Evolutionary conservation across 768 basidiomycete genomes (phyloP).

Genomic region (Tremella mesenterica): DNA sequence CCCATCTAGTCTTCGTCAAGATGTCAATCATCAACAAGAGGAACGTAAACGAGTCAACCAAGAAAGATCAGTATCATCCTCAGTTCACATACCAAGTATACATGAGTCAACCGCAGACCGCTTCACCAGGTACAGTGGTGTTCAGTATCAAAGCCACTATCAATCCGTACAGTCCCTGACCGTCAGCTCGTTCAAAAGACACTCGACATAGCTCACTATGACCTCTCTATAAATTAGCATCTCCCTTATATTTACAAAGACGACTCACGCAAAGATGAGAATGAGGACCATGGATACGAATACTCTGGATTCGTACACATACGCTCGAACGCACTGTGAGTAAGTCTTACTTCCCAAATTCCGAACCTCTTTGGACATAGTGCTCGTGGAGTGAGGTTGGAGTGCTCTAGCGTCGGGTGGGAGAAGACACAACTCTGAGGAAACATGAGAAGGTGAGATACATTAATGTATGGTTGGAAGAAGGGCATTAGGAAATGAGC

Average conservation of each 20-base stretch:
- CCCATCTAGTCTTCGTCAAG: no score
- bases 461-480: no score
- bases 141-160: slow-evolving; percentile 89
- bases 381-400: no score
- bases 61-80: background rate
- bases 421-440: no score
- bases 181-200: background rate
- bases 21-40: no score
- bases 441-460: no score
- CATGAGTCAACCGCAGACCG: slow-evolving; percentile 31
- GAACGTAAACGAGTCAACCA: background rate
- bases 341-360: background rate
- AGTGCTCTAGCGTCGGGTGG: no score
- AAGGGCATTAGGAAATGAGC: slow-evolving; percentile 37
- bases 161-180: slow-evolving; percentile 41
- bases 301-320: slow-evolving; percentile 78
- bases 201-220: slow-evolving; percentile 64
- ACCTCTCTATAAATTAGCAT: slow-evolving; percentile 53
- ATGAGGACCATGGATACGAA: slow-evolving; percentile 96
- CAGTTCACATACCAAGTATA: background rate
- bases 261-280: slow-evolving; percentile 50
- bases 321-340: slow-evolving; percentile 74
- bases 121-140: slow-evolving; percentile 57
- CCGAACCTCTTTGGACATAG: background rate
- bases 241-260: background rate